Base-by-base conservation (phyloP, 1,284 basidiomycete genomes). In the Cutaneotrichosporon cutaneum region DNA sequence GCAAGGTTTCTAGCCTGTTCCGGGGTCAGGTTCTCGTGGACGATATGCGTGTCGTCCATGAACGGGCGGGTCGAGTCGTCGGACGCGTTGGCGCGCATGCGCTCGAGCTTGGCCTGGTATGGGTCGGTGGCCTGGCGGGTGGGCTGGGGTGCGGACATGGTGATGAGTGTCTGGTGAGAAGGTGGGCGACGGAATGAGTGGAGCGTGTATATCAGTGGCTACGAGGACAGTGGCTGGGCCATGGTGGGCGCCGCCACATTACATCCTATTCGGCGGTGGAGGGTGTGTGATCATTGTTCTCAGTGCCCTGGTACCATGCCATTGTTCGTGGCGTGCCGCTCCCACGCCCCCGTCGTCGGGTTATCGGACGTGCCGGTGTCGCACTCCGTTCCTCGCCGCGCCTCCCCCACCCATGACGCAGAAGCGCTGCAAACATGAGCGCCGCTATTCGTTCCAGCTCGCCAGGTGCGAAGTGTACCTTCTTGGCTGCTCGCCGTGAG, bases 61-160 rank as follows among this genome's bases (percentile, higher is more conserved):
- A 42, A 42, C 39, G 39, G 39, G 9, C 39, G 39, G 16, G 39
- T 42, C 39, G 39, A 42, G 39, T 42, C 39, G 39, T 42, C 39
- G 39, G 39, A 16, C 8, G 39, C 39, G 39, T 42, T 42, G 7
- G 39, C 39, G 18, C 39, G 39, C 39, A 42, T n/a, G 18, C 39
- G 39, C 18, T 42, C 39, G 39, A 42, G 39, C 39, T 42, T 42
- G 39, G 39, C 39, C 39, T 42, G 39, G 39, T 42, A 42, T 42
- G 39, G 39, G 39, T 42, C 39, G 2, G 39, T 42, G 39, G 39
- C 16, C 39, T 42, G 39, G 18, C 35, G 35, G 35, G 10, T 36
- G 35, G 35, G 35, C 35, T 36, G 35, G 10, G 35, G 35, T 14
- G 35, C 35, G 35, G 39, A 42, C 39, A 42, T 42, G 39, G 18